Evolutionary conservation across 257 asterid genomes (phyloP).

Genomic region (Osmanthus fragrans): DNA sequence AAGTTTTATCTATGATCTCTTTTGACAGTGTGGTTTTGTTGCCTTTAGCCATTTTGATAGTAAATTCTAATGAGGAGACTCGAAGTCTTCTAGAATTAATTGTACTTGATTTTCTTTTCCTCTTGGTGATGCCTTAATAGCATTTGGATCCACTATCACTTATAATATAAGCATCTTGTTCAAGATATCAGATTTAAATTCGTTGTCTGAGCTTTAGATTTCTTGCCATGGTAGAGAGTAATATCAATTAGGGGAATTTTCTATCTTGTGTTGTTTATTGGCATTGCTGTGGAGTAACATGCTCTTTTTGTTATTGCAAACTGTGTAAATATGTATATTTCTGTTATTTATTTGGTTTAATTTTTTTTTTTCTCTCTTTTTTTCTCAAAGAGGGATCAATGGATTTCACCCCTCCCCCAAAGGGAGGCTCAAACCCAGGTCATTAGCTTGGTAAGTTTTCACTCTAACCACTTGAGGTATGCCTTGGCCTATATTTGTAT

Average conservation of each 20-base stretch:
- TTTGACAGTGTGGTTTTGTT: not conserved
- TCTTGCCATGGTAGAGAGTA: not conserved
- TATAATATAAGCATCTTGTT: not conserved
- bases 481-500: no score
- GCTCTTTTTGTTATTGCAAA: not conserved
- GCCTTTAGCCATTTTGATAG: not conserved
- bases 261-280: not conserved
- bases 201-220: not conserved
- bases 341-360: not conserved
- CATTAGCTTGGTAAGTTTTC: no score
- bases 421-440: no score
- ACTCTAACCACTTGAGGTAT: no score
- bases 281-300: not conserved
- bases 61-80: not conserved
- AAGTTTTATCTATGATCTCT: not conserved
- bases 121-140: not conserved
- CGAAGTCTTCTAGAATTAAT: not conserved
- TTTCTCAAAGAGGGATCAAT: no score
- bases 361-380: no score
- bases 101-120: not conserved
- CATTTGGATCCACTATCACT: not conserved
- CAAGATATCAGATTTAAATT: not conserved
- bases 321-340: not conserved
- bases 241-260: no score
- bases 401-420: no score